Conservation (phyloP, 306 rosid genomes). For the Trifolium dubium region DNA sequence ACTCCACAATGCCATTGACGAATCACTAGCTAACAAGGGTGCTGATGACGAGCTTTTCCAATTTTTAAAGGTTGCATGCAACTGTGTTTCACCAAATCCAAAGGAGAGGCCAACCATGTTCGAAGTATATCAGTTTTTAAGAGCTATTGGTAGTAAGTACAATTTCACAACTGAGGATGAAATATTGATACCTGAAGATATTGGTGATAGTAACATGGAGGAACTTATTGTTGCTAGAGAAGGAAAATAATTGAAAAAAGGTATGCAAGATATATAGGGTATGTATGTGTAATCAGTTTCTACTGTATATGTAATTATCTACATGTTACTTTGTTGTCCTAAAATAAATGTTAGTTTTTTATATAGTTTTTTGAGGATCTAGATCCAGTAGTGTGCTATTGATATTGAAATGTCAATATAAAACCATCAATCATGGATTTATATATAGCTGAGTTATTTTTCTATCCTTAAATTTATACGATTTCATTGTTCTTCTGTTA, state of each 20-base stretch:
- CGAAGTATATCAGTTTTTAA: constrained; percentile 90
- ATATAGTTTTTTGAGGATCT: constrained; percentile 41
- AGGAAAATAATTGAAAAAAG: constrained; percentile 39
- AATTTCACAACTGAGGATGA: constrained; percentile 81
- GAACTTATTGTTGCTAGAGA: constrained; percentile 87
- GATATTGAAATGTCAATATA: constrained; percentile 31
- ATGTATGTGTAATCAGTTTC: constrained; percentile 33
- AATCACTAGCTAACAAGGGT: constrained; percentile 64
- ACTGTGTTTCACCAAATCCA: constrained; percentile 59
- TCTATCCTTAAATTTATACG: constrained; percentile 14
- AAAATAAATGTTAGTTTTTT: constrained; percentile 40
- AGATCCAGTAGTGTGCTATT: constrained; percentile 39
- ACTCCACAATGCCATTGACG: constrained; percentile 68
- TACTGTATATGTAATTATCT: constrained; percentile 42
- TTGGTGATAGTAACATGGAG: constrained; percentile 42
- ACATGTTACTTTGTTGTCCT: constrained; percentile 31
- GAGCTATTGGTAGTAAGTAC: constrained; percentile 78
- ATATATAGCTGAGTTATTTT: constrained; percentile 27
- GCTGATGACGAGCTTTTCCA: constrained; percentile 80
- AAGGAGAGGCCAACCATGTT: constrained; percentile 98
- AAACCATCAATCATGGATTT: constrained; percentile 28
- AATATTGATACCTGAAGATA: constrained; percentile 54
- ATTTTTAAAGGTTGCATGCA: constrained; percentile 84
- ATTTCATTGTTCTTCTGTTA: constrained; percentile 13
- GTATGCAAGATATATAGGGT: constrained; percentile 38